Conservation (phyloP, 176 grass and related monocot genomes). For the Cenchrus americanus region DNA sequence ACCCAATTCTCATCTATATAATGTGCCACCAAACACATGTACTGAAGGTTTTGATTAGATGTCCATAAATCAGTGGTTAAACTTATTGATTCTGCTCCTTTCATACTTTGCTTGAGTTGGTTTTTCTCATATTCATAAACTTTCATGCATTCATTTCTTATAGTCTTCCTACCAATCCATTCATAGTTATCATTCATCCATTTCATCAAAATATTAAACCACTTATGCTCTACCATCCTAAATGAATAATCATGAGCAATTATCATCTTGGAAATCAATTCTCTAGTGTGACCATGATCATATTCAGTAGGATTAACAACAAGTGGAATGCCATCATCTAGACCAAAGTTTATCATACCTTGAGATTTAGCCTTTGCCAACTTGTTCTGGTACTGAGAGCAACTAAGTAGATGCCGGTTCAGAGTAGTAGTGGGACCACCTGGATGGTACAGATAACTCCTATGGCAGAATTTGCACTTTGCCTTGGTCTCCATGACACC, state of each 20-base stretch:
- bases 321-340: not conserved
- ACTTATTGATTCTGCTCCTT: not conserved
- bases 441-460: not conserved
- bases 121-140: not conserved
- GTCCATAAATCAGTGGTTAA: not conserved
- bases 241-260: too few relatives aligned
- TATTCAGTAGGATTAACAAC: not conserved
- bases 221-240: too few relatives aligned
- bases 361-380: too few relatives aligned
- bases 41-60: not conserved
- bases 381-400: not conserved
- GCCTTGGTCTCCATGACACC: constrained; percentile 3
- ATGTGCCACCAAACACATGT: not conserved
- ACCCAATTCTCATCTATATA: not conserved
- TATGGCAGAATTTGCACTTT: not conserved
- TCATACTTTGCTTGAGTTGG: not conserved
- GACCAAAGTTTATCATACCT: not conserved
- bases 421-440: not conserved
- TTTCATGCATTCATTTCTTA: not conserved
- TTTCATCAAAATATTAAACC: too few relatives aligned
- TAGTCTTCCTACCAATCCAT: not conserved
- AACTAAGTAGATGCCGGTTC: not conserved
- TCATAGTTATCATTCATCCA: too few relatives aligned
- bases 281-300: not conserved
- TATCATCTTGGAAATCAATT: too few relatives aligned